phyloP scores from a whole-genome alignment of 768 basidiomycete genomes.

The Rhodosporidiobolus odoratus region DNA sequence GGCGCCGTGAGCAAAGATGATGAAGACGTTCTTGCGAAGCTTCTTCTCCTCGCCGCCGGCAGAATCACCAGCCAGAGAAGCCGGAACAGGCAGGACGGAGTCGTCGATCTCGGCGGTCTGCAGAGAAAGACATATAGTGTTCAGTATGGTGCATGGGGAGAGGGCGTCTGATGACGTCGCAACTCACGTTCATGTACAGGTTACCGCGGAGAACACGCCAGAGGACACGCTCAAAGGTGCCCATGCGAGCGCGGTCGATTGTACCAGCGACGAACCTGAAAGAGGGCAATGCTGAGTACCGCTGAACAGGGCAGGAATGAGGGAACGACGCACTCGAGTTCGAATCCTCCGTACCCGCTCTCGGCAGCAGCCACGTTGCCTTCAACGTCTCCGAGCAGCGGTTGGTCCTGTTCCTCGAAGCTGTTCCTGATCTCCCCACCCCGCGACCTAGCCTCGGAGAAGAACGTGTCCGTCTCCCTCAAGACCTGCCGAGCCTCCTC shows the following conservation, averaged over 20 bases:
- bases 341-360: constrained; percentile 52
- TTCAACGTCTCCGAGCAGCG: constrained; percentile 79
- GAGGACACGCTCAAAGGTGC: constrained; percentile 91
- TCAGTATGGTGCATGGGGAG: neutral
- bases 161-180: neutral
- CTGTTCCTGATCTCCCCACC: constrained; percentile 76
- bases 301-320: neutral
- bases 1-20: constrained; percentile 93
- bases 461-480: constrained; percentile 91
- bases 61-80: constrained; percentile 53
- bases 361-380: constrained; percentile 59
- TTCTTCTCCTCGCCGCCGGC: constrained; percentile 52
- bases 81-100: constrained; percentile 80
- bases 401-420: constrained; percentile 84
- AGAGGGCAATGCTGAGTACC: neutral
- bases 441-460: constrained; percentile 53
- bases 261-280: constrained; percentile 88
- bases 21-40: constrained; percentile 90
- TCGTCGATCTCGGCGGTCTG: constrained; percentile 82
- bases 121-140: neutral
- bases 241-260: constrained; percentile 82
- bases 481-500: constrained; percentile 91
- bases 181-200: constrained; percentile 82
- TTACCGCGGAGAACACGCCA: constrained; percentile 98
- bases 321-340: constrained; percentile 66